phyloP scores from a whole-genome alignment of 176 grass and related monocot species.

The Musa acuminata region DNA sequence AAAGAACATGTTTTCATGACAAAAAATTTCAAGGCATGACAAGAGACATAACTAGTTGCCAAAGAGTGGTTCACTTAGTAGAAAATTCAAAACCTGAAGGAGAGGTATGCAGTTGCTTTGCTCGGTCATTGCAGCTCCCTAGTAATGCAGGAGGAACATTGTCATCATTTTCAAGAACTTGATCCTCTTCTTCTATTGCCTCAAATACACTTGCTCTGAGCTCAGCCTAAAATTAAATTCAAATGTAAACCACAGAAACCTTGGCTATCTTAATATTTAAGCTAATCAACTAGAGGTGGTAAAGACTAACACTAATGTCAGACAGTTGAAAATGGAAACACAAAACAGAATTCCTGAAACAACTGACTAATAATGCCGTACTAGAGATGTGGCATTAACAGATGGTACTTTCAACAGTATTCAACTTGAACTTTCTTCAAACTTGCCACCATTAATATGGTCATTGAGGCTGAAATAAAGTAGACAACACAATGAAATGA shows the following conservation, averaged over 20 bases:
- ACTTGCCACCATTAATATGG: not conserved
- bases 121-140: slow-evolving; percentile 11
- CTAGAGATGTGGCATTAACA: not conserved
- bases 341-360: not conserved
- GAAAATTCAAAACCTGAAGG: slow-evolving; percentile 11
- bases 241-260: not conserved
- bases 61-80: not conserved
- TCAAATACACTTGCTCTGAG: slow-evolving; percentile 15
- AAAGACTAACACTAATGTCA: not conserved
- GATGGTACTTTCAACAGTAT: not conserved
- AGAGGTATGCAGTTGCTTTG: slow-evolving; percentile 13
- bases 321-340: not conserved
- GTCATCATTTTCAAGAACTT: not conserved
- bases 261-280: not conserved
- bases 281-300: not conserved
- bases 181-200: slow-evolving; percentile 21
- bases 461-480: not conserved
- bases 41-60: not conserved
- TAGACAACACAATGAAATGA: not conserved
- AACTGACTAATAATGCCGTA: too few relatives aligned
- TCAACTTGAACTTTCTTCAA: not conserved
- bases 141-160: slow-evolving; percentile 3
- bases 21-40: not conserved
- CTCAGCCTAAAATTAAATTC: not conserved
- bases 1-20: not conserved